Evolutionary conservation across 352 stramenopile species (phyloP).

Genomic region (Globisporangium cederbergense): DNA sequence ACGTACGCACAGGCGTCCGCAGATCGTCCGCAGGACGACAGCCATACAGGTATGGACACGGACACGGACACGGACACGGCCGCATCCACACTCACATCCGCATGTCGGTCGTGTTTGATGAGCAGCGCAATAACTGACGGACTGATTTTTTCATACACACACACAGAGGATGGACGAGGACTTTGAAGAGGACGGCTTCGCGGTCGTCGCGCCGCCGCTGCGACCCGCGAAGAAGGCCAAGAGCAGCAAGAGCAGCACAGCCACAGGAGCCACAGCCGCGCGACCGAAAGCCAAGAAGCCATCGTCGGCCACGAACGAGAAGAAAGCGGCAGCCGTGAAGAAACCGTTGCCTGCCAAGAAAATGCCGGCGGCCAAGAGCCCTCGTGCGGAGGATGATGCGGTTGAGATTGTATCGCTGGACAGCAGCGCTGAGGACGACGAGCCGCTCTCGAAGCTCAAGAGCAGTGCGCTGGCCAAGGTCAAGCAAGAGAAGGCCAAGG

Average conservation of each 20-base stretch:
- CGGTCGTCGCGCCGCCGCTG: slow-evolving; percentile 10
- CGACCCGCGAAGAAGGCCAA: slow-evolving; percentile 6
- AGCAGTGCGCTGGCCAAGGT: slow-evolving; percentile 5
- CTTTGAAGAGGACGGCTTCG: slow-evolving; percentile 15
- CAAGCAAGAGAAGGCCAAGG: slow-evolving; percentile 26
- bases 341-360: not conserved
- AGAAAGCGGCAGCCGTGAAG: not conserved
- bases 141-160: not conserved
- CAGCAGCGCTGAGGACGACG: slow-evolving; percentile 6
- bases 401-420: not conserved
- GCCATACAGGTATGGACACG: not conserved
- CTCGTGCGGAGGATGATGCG: not conserved
- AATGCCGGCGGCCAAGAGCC: slow-evolving; percentile 1
- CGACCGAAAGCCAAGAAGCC: slow-evolving; percentile 13
- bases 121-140: not conserved
- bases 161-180: slow-evolving; percentile 17
- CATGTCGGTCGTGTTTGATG: no score
- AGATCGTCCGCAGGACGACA: not conserved
- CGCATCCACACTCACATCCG: not conserved
- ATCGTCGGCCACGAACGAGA: not conserved
- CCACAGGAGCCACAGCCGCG: not conserved
- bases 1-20: not conserved
- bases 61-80: not conserved
- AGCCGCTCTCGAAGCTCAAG: slow-evolving; percentile 8
- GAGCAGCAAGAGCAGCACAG: slow-evolving; percentile 3